Conservation (phyloP, 345 rosid genomes). For the Hibiscus tridactylites region DNA sequence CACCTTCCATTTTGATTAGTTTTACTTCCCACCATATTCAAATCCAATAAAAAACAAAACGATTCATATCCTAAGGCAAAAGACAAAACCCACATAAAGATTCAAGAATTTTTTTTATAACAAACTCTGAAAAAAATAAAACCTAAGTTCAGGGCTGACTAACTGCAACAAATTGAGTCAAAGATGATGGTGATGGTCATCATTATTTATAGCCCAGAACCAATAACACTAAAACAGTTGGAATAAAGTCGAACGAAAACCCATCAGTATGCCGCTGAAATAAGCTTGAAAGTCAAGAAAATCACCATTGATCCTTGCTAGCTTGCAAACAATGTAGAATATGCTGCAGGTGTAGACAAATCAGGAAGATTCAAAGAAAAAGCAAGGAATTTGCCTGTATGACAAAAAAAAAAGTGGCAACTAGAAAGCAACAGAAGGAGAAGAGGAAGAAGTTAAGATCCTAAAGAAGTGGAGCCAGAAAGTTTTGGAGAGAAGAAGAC, state of each 20-base stretch:
- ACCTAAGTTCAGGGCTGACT: neutral
- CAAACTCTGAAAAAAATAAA: neutral
- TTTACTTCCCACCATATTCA: no score
- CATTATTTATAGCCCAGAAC: neutral
- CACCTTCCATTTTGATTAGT: no score
- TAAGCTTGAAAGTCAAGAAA: neutral
- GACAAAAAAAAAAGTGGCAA: neutral
- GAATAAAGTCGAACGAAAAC: neutral
- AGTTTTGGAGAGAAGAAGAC: neutral
- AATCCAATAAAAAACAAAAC: neutral
- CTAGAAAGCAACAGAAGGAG: neutral
- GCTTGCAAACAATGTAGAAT: neutral
- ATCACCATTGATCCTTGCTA: neutral
- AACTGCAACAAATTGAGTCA: neutral
- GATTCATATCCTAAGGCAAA: neutral
- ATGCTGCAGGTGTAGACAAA: neutral
- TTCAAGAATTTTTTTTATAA: neutral
- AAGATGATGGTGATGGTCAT: neutral
- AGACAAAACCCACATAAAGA: neutral
- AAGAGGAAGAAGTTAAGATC: neutral
- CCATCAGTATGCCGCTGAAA: neutral
- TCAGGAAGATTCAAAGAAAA: neutral
- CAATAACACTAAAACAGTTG: neutral
- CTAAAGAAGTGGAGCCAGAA: neutral
- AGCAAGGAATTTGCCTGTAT: neutral